Evolutionary conservation across 2,329 filamentous ascomycete species (phyloP).

Genomic region (Fusarium cyanostomum): DNA sequence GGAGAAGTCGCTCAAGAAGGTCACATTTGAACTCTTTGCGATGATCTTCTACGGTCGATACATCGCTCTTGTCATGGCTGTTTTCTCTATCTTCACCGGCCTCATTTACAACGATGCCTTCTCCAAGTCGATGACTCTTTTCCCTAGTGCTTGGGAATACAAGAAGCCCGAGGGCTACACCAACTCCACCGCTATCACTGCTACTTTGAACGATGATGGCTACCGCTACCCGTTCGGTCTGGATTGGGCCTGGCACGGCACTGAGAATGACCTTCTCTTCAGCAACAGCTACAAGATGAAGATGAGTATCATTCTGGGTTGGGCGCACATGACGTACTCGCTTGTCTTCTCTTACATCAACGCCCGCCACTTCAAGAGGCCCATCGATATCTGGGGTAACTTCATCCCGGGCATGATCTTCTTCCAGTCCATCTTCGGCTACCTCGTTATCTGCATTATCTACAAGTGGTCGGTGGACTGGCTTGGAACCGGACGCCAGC

Average conservation of each 20-base stretch:
- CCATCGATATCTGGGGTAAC: slow-evolving; percentile 96
- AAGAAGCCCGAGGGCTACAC: slow-evolving; percentile 72
- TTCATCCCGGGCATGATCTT: slow-evolving; percentile 99
- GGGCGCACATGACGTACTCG: slow-evolving; percentile 99
- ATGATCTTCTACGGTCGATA: slow-evolving; percentile 99
- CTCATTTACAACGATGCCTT: slow-evolving; percentile 98
- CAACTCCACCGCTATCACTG: slow-evolving; percentile 70
- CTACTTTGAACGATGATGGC: slow-evolving; percentile 69
- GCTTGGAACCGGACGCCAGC: slow-evolving; percentile 67
- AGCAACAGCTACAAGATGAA: slow-evolving; percentile 99
- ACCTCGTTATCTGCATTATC: slow-evolving; percentile 90
- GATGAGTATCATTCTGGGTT: slow-evolving; percentile 96
- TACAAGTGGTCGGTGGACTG: slow-evolving; percentile 98
- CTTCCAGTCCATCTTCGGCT: slow-evolving; percentile 99
- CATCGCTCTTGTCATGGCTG: slow-evolving; percentile 97
- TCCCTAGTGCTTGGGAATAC: slow-evolving; percentile 90
- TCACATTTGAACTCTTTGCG: slow-evolving; percentile 90
- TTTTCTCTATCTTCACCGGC: slow-evolving; percentile 97
- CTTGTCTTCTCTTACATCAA: slow-evolving; percentile 93
- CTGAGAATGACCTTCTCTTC: slow-evolving; percentile 94
- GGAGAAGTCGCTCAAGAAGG: slow-evolving; percentile 92
- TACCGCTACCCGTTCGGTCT: slow-evolving; percentile 96
- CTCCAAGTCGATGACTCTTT: slow-evolving; percentile 90
- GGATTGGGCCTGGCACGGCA: slow-evolving; percentile 96
- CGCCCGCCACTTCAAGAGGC: slow-evolving; percentile 91